Evolutionary conservation across 768 basidiomycete genomes (phyloP), one percentile per base, ranked within the genome.

Genomic region (Neoboletus magnificus): DNA sequence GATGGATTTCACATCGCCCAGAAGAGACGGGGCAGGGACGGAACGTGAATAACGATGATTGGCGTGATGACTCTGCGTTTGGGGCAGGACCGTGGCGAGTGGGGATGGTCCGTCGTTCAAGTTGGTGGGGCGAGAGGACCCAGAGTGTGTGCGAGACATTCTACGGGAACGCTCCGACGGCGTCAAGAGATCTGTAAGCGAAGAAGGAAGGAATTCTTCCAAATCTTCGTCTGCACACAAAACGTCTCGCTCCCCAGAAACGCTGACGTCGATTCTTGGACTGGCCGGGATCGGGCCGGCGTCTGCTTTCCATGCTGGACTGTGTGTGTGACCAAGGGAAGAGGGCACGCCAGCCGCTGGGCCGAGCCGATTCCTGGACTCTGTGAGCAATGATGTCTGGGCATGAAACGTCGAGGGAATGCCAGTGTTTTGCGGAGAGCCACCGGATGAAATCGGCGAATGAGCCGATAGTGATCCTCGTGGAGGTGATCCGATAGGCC

Each of bases 151-250:
- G 48, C 91, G 79, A 30, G 87, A 89, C 81, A 92, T 86, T 42
- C 93, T 77, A 32, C 95, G 77, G 32, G 82, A 87, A 59, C 87
- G 80, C 73, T 98, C 96, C 62, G 87, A 88, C 0, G 91, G 91
- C 0, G 94, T 96, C 45, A 98, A 76, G 8, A 98, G 78, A 57
- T 98, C 95, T 27, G 85, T 91, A 45, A 98, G 75, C 5, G 87
- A 91, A 52, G 89, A 86, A 0, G 96, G 96, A 30, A 98, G 69
- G 68, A 98, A 90, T 54, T 93, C 94, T 65, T 93, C 92, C 46
- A 91, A 66, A 61, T 94, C 91, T 43, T 85, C 91, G 47, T 88
- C 89, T 27, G 47, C 40, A 5, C 48, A 39, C 13, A 61, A 37
- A 8, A 47, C 23, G 20, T 85, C 85, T 8, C 79, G 80, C 0